Base-by-base conservation (phyloP, 2,329 filamentous ascomycete genomes). In the Fusarium sp. region DNA sequence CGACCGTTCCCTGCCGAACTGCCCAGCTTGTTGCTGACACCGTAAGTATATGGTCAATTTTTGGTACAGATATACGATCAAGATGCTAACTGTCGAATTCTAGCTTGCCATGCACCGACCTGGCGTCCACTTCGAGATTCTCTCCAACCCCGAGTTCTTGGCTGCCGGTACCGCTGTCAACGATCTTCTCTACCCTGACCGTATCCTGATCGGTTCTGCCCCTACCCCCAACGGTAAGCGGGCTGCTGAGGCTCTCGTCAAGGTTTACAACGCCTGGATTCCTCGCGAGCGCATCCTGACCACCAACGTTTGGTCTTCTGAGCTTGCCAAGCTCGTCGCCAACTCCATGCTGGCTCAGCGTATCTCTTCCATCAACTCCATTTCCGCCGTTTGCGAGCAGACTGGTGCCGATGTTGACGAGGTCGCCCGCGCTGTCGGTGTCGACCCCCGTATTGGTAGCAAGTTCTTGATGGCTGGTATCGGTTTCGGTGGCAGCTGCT, bases 131-230 rank as follows among this genome's bases (percentile, higher is more conserved):
- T 94, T 94, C 75, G 91, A 94, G 76, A 88, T 94, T 57, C 85
- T 94, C 26, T 94, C 91, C 45, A 94, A 94, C 79, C 92, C 92
- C 7, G 92, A 95, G 77, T 95, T 94, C 76, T 82, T 95, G 43
- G 90, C 92, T 26, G 92, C 92, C 69, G 92, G 92, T 53, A 93
- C 91, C 6, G 92, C 92, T 6, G 87, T 94, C 65, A 83, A 86
- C 45, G 90, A 94, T 75, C 84, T 95, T 10, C 84, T 93, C 50
- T 80, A 85, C 63, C 92, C 92, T 9, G 91, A 93, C 75, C 88
- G 92, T 26, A 88, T 95, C 15, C 83, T 95, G 42, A 94, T 95
- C 75, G 92, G 92, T 15, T 93, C 88, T 4, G 83, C 86, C 8
- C 84, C 84, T 7, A 92, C 90, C 0, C 78, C 84, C 2, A 81